Conservation (phyloP, 2,329 filamentous ascomycete genomes). For the Torrubiellomyces zombiae region DNA sequence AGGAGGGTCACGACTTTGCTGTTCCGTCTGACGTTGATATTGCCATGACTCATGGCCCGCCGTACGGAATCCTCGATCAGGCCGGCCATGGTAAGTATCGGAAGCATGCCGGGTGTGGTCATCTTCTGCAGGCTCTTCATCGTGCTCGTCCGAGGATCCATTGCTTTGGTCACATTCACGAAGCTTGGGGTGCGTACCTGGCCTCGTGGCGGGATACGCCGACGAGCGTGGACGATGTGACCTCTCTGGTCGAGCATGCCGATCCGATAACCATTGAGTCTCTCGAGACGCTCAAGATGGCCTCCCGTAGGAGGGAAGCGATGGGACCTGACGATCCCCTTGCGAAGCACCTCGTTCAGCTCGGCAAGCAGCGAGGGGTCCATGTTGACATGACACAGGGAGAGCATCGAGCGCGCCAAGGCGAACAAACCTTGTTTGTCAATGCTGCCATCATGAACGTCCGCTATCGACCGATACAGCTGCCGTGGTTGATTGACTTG, state of each 20-base stretch:
- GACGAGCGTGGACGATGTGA: neutral
- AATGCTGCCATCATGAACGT: constrained; percentile 39
- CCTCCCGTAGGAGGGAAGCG: too few relatives aligned
- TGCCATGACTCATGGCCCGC: constrained; percentile 38
- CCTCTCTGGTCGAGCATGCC: too few relatives aligned
- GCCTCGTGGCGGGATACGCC: constrained; percentile 28
- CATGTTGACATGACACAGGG: constrained; percentile 21
- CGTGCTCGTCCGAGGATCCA: constrained; percentile 27
- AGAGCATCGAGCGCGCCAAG: constrained; percentile 13
- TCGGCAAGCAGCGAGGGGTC: constrained; percentile 13
- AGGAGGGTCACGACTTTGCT: constrained; percentile 20
- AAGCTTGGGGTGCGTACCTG: constrained; percentile 38
- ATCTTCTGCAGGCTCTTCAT: constrained; percentile 28
- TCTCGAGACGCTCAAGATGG: too few relatives aligned
- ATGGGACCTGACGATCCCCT: too few relatives aligned
- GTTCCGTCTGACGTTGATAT: constrained; percentile 24
- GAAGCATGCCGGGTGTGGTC: constrained; percentile 22
- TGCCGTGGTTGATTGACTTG: constrained; percentile 36
- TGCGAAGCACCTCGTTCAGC: constrained; percentile 5
- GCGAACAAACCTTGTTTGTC: constrained; percentile 38
- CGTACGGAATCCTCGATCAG: constrained; percentile 31
- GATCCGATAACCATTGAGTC: too few relatives aligned
- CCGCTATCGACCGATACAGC: constrained; percentile 23
- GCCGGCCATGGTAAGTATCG: constrained; percentile 4
- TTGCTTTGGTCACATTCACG: constrained; percentile 44